Evolutionary conservation across 2,329 filamentous ascomycete species (phyloP), one percentile per base, ranked within the genome.

Genomic region (Ilyonectria mors-panacis): DNA sequence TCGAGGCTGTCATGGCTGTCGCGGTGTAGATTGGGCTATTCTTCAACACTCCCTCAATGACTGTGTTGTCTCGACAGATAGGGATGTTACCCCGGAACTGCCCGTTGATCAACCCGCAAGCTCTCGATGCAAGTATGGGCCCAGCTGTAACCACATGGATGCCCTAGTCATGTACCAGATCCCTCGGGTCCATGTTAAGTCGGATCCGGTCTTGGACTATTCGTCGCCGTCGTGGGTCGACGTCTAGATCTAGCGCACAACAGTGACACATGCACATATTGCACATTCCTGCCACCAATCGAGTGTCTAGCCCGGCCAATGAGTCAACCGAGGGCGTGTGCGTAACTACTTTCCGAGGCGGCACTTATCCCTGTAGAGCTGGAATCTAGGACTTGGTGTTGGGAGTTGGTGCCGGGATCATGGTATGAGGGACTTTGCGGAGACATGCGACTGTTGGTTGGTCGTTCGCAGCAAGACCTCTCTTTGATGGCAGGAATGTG

Each of bases 351-450:
- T 19, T 19, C 21, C n/a, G 10, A 19, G 9, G 23, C 15, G 26
- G 26, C 13, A 21, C 39, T 59, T 58, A 33, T 56, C 55, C 37
- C 21, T 23, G 28, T 23, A 50, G 56, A 65, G n/a, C 23, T 39
- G 17, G 15, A 21, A 59, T 56, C 57, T 65, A 65, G 57, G 63
- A 65, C 63, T 60, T 21, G 21, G 21, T 23, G 21, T 23, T 26
- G 44, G n/a, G 19, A 13, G 33, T 44, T 48, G 53, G 54, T 39
- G 47, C 57, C n/a, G 12, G 47, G 33, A 53, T 53, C 47, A 59
- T 50, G 45, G 17, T 13, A 26, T n/a, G 53, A 63, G 33, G 53
- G 21, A 58, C 53, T 51, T 57, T 60, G 44, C 28, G 13, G 4
- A 35, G 42, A 7, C 39, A 37, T 35, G 21, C 17, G 19, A 23